Evolutionary conservation across 2,329 filamentous ascomycete species (phyloP), one percentile per base, ranked within the genome.

Genomic region (Botrytis fragariae): DNA sequence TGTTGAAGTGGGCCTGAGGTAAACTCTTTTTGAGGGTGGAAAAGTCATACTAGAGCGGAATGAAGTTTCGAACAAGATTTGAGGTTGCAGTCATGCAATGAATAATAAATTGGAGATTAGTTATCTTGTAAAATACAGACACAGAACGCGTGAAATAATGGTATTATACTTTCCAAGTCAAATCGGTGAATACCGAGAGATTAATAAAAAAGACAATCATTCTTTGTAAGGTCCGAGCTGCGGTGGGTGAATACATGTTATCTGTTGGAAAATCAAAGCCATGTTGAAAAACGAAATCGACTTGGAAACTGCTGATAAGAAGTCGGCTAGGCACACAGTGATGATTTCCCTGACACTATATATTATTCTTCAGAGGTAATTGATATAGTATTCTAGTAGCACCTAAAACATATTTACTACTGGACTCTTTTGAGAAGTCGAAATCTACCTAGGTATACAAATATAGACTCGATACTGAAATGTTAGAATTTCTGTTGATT

Each of bases 1-100:
- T 84, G 7, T 79, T 91, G 78, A 85, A 82, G 63, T 91, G 89
- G 89, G 74, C 35, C 42, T 72, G 48, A 68, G 37, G 10, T 37
- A n/a, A 39, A 37, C 18, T 54, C 14, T 18, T 6, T 25, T 65
- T 16, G 9, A 12, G 20, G 7, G 44, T 32, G 29, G 0, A 32
- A 48, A 25, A 22, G 9, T 42, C 25, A 18, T 20, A 22, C 16
- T 29, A 29, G 10, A 63, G 16, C n/a, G n/a, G 8, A 2, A 29
- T 7, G 14, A 42, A 29, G n/a, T 20, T 18, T 42, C 18, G 39
- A 44, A 10, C 25, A 62, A 62, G 4, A 8, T 3, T n/a, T 39
- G 22, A 62, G 25, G 35, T n/a, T n/a, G 25, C 25, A n/a, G 8
- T 10, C 35, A 39, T 39, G 14, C 12, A n/a, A 42, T 2, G 37